Evolutionary conservation across 169 alveolate species (phyloP).

Genomic region (Theileria equi): DNA sequence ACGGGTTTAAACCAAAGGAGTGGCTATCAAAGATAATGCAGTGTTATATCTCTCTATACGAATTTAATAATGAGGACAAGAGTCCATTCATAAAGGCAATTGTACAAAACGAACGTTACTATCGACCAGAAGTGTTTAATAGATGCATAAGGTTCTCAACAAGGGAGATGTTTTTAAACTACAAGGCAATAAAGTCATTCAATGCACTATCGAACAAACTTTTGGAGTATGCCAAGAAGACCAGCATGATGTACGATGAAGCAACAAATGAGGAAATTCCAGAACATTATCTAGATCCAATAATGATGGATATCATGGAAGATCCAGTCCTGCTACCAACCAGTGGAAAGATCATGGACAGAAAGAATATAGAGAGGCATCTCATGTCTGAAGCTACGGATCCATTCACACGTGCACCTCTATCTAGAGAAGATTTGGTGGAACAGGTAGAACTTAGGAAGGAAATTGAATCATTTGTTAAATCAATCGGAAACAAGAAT

Average conservation of each 20-base stretch:
- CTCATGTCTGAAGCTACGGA: constrained; percentile 89
- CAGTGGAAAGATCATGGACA: constrained; percentile 84
- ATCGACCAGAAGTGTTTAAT: constrained; percentile 70
- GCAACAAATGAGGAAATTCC: constrained; percentile 79
- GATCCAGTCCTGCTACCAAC: constrained; percentile 91
- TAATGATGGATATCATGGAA: constrained; percentile 86
- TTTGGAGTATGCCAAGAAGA: constrained; percentile 55
- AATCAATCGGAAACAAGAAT: too few relatives aligned
- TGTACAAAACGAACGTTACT: constrained; percentile 77
- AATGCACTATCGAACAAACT: constrained; percentile 36
- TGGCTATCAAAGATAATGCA: constrained; percentile 72
- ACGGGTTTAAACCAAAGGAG: constrained; percentile 81
- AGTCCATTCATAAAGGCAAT: constrained; percentile 58
- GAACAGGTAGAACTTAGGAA: constrained; percentile 84
- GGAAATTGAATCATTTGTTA: constrained; percentile 71
- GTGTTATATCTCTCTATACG: constrained; percentile 68
- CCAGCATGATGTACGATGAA: constrained; percentile 46
- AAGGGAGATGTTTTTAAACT: constrained; percentile 70
- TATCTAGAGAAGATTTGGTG: constrained; percentile 80
- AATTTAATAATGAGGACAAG: constrained; percentile 36
- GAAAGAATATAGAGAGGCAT: constrained; percentile 87
- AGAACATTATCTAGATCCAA: constrained; percentile 88
- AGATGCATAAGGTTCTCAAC: constrained; percentile 74
- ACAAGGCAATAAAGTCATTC: constrained; percentile 35
- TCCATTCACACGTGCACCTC: constrained; percentile 90